Evolutionary conservation across 1,284 basidiomycete species (phyloP), one percentile per base, ranked within the genome.

Genomic region (Gomphus sp.): DNA sequence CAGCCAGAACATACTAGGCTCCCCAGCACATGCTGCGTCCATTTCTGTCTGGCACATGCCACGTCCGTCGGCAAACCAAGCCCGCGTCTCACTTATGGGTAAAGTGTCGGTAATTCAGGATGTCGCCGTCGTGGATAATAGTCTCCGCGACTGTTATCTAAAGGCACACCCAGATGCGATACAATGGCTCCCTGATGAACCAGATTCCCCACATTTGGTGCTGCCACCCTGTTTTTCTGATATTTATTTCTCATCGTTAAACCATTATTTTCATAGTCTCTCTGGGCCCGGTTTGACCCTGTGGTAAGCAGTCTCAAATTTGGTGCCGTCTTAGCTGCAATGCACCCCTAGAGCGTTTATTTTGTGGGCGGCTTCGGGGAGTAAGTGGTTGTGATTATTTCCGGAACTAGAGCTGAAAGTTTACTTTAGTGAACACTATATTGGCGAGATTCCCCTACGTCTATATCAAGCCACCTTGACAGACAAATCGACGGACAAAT

Each of bases 81-180:
- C 80, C 61, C 72, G 84, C 28, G 82, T 85, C 9, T 73, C 82
- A 2, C 71, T 87, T 52, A 79, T 83, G 37, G 84, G 84, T 3
- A 76, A 72, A 58, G 73, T 80, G 11, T 76, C 76, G 10, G 62
- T 81, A 25, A 74, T 75, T 62, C 62, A 67, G 12, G 68, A 73
- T 49, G 62, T 66, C 16, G 62, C 65, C n/a, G 63, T 56, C 22
- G 66, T 71, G 4, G 71, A 73, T 14, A 14, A 6, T 33, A 64
- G 60, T 16, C 68, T 80, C 41, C 67, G 73, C 61, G 64, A 25
- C 79, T 22, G 22, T 22, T 22, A 22, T 22, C 22, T 22, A 22
- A 22, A 22, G 22, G 22, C 22, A 22, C 22, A 81, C 62, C 78
- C 75, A 2, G 80, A 81, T 65, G 77, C 79, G 14, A 70, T 67